Conservation (phyloP, 352 stramenopile species). For the Nothophytophthora sp. region DNA sequence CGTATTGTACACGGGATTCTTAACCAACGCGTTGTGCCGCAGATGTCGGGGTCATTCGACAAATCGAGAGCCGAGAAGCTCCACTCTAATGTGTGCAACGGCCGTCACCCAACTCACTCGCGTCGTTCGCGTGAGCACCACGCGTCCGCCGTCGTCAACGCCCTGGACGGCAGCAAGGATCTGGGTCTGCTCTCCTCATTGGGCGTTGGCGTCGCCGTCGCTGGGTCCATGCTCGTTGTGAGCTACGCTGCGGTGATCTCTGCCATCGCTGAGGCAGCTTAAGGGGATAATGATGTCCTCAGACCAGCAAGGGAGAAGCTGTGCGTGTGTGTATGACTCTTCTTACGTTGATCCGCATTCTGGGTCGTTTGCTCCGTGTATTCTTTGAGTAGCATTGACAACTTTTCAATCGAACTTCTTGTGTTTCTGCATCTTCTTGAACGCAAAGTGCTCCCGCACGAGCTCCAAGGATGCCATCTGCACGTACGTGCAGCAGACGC, state of each 20-base stretch:
- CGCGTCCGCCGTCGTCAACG: background rate
- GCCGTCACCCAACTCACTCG: slow-evolving; percentile 12
- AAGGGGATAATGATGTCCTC: background rate
- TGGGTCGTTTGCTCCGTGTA: too few species aligned
- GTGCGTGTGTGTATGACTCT: background rate
- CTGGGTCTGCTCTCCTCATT: slow-evolving; percentile 27
- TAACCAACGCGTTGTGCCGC: background rate
- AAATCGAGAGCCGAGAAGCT: slow-evolving; percentile 34
- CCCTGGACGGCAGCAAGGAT: background rate
- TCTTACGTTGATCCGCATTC: slow-evolving; percentile 17
- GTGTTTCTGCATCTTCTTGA: slow-evolving; percentile 15
- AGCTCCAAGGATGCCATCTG: slow-evolving; percentile 54
- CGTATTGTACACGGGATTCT: background rate
- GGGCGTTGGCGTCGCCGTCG: slow-evolving; percentile 26
- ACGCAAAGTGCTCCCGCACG: slow-evolving; percentile 47
- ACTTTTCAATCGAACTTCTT: slow-evolving; percentile 43
- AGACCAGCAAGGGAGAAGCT: background rate
- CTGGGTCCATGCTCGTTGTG: slow-evolving; percentile 36
- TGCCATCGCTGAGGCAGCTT: slow-evolving; percentile 29
- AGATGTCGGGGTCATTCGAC: slow-evolving; percentile 49
- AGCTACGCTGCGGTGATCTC: slow-evolving; percentile 40
- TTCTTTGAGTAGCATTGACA: too few species aligned
- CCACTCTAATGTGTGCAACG: slow-evolving; percentile 33
- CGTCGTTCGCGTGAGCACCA: slow-evolving; percentile 11
- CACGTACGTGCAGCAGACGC: slow-evolving; percentile 57